These are phyloP conservation scores for Alternaria arbusti DNA, from an alignment of 2,329 filamentous ascomycete species.

Conservation along the genomic window DNA sequence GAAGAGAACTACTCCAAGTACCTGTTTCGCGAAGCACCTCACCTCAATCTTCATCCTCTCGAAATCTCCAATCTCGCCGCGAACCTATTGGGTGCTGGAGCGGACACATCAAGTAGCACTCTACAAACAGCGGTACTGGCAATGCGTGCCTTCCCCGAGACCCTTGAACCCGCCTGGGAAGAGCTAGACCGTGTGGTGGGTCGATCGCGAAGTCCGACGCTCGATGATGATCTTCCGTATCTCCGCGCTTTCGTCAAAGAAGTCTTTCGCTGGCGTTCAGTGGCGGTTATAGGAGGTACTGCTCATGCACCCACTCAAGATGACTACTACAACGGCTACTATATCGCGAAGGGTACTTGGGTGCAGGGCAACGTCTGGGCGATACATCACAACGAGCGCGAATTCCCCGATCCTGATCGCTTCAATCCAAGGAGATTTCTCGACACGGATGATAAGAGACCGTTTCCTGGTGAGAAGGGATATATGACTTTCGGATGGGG, in stretches of 20 bases:
- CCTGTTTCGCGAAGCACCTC: conserved; percentile 50
- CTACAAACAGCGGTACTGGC: conserved; percentile 42
- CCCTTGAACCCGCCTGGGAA: conserved; percentile 36
- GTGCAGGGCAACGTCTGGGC: conserved; percentile 50
- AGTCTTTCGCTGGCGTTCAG: conserved; percentile 41
- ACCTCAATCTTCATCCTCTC: conserved; percentile 34
- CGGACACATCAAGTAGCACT: conserved; percentile 41
- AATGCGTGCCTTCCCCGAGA: conserved; percentile 41
- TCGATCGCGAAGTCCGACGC: conserved; percentile 36
- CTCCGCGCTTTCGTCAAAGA: conserved; percentile 49
- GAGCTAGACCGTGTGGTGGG: conserved; percentile 44
- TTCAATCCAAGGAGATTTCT: conserved; percentile 10
- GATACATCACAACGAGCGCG: conserved; percentile 48
- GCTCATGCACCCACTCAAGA: conserved; percentile 43
- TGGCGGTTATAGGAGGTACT: conserved; percentile 44
- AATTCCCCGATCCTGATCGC: conserved; percentile 10
- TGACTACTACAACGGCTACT: conserved; percentile 45
- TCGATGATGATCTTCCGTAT: conserved; percentile 43
- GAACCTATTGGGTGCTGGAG: conserved; percentile 41
- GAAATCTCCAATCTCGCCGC: conserved; percentile 42
- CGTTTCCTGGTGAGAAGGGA: conserved; percentile 53
- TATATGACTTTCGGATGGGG: conserved; percentile 63
- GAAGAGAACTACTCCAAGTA: conserved; percentile 43
- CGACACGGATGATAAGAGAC: conserved; percentile 30
- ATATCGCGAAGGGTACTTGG: conserved; percentile 49